Conservation (phyloP, 768 basidiomycete species). For the Postia placenta region DNA sequence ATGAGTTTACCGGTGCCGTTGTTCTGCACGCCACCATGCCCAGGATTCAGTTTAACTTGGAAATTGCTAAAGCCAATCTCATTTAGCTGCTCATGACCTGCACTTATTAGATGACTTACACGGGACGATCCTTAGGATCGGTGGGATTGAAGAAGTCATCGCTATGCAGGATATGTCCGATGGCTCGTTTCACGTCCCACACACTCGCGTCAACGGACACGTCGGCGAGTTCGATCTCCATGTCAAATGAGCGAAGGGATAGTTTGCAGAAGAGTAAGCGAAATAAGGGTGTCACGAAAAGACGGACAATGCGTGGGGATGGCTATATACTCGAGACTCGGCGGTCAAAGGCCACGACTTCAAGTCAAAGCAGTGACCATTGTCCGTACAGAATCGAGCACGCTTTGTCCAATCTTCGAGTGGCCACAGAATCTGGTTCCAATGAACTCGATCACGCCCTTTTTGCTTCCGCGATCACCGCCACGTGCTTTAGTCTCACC, state of each 20-base stretch:
- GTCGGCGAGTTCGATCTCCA: conserved; percentile 33
- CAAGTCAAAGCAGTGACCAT: not conserved
- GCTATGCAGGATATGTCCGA: conserved; percentile 54
- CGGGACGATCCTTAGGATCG: conserved; percentile 20
- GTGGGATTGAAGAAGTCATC: conserved; percentile 38
- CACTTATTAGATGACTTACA: conserved; percentile 14
- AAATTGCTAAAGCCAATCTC: conserved; percentile 47
- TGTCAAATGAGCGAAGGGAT: conserved; percentile 20
- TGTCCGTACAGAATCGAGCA: not conserved
- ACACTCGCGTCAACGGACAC: conserved; percentile 35
- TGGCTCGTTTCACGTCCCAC: conserved; percentile 50
- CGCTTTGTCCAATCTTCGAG: not conserved
- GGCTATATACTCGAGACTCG: not conserved
- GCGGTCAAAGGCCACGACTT: not conserved
- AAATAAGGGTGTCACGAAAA: not conserved
- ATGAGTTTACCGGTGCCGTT: conserved; percentile 40
- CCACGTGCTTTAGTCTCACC: too few species aligned
- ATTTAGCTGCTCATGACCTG: conserved; percentile 19
- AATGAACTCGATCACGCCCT: too few species aligned
- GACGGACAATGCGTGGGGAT: not conserved
- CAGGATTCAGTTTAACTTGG: conserved; percentile 44
- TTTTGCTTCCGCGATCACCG: too few species aligned
- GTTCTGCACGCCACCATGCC: conserved; percentile 47
- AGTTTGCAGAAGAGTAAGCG: too few species aligned
- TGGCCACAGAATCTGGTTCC: too few species aligned